These are phyloP conservation scores for Beta corolliflora DNA, from an alignment of 179 eudicot species.

Conservation along the genomic window DNA sequence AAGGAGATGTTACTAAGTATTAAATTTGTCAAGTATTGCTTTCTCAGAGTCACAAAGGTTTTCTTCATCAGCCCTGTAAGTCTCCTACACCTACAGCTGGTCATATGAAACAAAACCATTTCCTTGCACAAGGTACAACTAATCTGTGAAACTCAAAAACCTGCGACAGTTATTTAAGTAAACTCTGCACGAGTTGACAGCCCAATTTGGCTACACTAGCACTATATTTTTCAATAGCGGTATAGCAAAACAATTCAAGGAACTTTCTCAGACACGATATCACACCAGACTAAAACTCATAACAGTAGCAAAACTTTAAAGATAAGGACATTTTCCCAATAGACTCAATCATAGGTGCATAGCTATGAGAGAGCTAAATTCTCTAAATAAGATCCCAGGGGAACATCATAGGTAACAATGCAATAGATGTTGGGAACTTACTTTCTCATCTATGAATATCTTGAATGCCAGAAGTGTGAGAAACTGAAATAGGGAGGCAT, in stretches of 20 bases:
- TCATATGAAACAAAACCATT: neutral
- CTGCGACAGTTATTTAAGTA: neutral
- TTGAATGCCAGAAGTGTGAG: conserved; percentile 76
- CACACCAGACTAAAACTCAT: neutral
- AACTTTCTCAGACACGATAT: neutral
- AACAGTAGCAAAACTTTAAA: neutral
- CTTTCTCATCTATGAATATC: conserved; percentile 71
- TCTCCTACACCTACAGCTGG: neutral
- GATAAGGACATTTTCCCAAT: neutral
- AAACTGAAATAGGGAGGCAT: conserved; percentile 93
- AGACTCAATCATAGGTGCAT: conserved; percentile 20
- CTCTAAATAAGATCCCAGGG: conserved; percentile 2
- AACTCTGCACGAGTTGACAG: neutral
- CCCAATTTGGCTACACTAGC: neutral
- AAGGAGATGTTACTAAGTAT: neutral
- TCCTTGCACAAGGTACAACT: neutral
- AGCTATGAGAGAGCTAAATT: neutral
- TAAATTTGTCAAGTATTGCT: neutral
- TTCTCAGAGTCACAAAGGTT: neutral
- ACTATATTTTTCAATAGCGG: neutral
- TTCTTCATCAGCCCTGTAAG: neutral
- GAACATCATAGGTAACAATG: neutral
- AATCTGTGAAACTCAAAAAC: neutral
- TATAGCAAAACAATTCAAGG: neutral
- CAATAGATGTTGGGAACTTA: conserved; percentile 32